phyloP scores from a whole-genome alignment of 352 stramenopile genomes.

The Pythium volutum region DNA sequence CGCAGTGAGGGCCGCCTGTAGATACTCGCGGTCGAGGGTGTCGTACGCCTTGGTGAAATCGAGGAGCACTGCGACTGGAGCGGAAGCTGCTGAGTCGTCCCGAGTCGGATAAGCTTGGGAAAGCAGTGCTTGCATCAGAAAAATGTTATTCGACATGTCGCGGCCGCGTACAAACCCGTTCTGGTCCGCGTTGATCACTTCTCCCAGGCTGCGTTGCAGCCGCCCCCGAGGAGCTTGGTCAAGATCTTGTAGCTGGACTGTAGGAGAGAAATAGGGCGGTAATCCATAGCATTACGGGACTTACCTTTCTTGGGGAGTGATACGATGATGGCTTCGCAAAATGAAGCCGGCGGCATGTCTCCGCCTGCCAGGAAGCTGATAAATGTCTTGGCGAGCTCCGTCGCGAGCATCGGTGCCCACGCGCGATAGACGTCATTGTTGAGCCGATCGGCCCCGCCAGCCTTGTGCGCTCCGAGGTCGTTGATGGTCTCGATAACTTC shows the following conservation, averaged over 20 bases:
- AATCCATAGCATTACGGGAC: too few relatives aligned
- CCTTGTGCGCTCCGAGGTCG: slow-evolving; percentile 7
- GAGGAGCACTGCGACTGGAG: not conserved
- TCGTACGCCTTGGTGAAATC: slow-evolving; percentile 14
- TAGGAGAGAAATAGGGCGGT: too few relatives aligned
- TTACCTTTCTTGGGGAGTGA: too few relatives aligned
- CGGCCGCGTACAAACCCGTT: slow-evolving; percentile 23
- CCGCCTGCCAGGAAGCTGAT: not conserved
- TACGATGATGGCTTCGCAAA: not conserved
- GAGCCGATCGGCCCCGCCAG: slow-evolving; percentile 1
- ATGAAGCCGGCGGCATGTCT: not conserved
- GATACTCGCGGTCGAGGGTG: not conserved
- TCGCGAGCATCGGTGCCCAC: not conserved
- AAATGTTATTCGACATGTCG: slow-evolving; percentile 7
- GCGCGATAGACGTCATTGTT: slow-evolving; percentile 20
- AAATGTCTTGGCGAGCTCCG: slow-evolving; percentile 6
- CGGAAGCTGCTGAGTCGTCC: not conserved
- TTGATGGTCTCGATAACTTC: not conserved
- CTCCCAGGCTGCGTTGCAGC: too few relatives aligned
- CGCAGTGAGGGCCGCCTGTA: too few relatives aligned
- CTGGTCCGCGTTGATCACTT: too few relatives aligned
- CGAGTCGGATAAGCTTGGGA: not conserved
- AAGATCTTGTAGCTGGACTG: too few relatives aligned
- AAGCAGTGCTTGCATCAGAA: slow-evolving; percentile 12
- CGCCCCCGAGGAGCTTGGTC: too few relatives aligned